These are phyloP conservation scores for Clavispora fructus DNA, from an alignment of 805 yeast genomes.

Conservation along the genomic window DNA sequence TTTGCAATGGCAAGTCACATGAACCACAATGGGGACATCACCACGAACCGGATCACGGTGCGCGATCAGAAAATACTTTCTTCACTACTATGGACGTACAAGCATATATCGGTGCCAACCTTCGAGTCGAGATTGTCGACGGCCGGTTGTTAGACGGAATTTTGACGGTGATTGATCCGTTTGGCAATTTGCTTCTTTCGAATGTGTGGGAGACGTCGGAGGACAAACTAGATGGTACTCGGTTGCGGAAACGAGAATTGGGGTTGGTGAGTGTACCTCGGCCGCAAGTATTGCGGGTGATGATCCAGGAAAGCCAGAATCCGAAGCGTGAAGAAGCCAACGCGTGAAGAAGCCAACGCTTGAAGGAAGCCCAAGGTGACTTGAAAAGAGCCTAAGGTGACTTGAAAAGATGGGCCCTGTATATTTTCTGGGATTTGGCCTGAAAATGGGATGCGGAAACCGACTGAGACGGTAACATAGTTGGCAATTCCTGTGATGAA, in stretches of 20 bases:
- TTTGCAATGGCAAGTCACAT: too few species aligned
- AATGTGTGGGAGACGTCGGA: slow-evolving; percentile 28
- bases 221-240: slow-evolving; percentile 19
- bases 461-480: not conserved
- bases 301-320: slow-evolving; percentile 9
- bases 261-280: slow-evolving; percentile 25
- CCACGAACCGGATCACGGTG: not conserved
- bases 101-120: slow-evolving; percentile 26
- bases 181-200: slow-evolving; percentile 36
- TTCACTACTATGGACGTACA: not conserved
- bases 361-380: too few species aligned
- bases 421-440: not conserved
- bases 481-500: too few species aligned
- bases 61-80: not conserved
- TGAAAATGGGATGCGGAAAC: not conserved
- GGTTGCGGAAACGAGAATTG: slow-evolving; percentile 19
- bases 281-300: slow-evolving; percentile 12
- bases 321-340: too few species aligned
- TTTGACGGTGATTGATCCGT: slow-evolving; percentile 38
- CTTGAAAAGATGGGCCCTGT: not conserved
- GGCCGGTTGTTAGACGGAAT: slow-evolving; percentile 32
- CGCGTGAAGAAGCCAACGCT: too few species aligned
- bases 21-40: too few species aligned
- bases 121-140: slow-evolving; percentile 26
- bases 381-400: not conserved